Evolutionary conservation across 805 yeast genomes (phyloP).

Genomic region (Kazachstania bromeliacearum): DNA sequence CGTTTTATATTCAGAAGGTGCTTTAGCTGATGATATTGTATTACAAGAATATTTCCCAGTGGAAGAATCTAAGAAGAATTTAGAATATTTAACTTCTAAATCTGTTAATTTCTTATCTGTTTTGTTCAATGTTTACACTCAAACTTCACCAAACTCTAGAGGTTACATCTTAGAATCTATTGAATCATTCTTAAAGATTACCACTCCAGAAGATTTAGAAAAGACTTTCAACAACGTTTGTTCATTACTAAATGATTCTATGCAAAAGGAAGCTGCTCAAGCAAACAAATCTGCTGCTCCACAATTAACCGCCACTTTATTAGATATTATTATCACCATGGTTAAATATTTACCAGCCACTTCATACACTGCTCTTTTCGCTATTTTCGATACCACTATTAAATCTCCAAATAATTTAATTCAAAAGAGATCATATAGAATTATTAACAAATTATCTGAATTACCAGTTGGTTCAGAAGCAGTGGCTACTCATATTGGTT

Average conservation of each 20-base stretch:
- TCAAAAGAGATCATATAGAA: slow-evolving; percentile 85
- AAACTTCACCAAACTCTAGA: slow-evolving; percentile 75
- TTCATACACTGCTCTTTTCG: slow-evolving; percentile 61
- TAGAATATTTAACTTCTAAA: slow-evolving; percentile 54
- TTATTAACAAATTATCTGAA: slow-evolving; percentile 61
- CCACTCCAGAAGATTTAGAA: slow-evolving; percentile 56
- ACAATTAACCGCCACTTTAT: slow-evolving; percentile 67
- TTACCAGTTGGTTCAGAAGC: slow-evolving; percentile 53
- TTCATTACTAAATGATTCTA: slow-evolving; percentile 60
- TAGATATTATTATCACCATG: slow-evolving; percentile 85
- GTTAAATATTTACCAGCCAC: slow-evolving; percentile 68
- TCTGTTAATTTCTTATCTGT: slow-evolving; percentile 77
- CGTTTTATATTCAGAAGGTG: slow-evolving; percentile 45
- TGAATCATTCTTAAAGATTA: slow-evolving; percentile 65
- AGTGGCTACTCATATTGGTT: slow-evolving; percentile 40
- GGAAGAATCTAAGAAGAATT: slow-evolving; percentile 42
- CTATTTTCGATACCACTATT: slow-evolving; percentile 69
- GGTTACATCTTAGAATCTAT: slow-evolving; percentile 80
- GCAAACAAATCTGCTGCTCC: slow-evolving; percentile 16
- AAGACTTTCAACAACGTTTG: slow-evolving; percentile 81
- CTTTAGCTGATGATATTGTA: slow-evolving; percentile 44
- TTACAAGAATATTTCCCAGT: slow-evolving; percentile 54
- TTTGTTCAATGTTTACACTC: slow-evolving; percentile 85
- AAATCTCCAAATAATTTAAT: slow-evolving; percentile 50
- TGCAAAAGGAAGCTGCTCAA: slow-evolving; percentile 44